Evolutionary conservation across 352 stramenopile species (phyloP), one percentile per base, ranked within the genome.

Genomic region (Globisporangium splendens): DNA sequence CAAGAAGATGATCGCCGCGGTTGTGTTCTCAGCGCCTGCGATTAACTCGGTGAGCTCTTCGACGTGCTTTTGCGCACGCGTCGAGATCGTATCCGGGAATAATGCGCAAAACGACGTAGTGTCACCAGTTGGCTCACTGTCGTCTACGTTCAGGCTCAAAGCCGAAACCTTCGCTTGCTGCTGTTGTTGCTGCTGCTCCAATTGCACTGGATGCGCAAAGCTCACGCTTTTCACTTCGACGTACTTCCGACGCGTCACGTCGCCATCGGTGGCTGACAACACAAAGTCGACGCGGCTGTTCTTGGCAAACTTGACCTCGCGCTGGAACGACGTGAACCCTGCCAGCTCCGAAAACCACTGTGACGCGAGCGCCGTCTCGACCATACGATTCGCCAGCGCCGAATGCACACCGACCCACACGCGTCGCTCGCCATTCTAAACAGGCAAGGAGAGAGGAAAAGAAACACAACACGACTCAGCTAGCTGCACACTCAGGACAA

Each of bases 171-270:
- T 35, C 28, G 28, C 28, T 35, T 35, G 28, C 28, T 35, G 28
- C 24, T 31, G 24, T 31, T 31, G 69, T 10, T 21, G 35, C 8
- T 18, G 18, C 42, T 41, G 20, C 13, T 65, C 66, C 8, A 42
- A 33, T 15, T 28, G 54, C 31, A 53, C 46, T 15, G 58, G 49
- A 39, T 71, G 20, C 31, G 75, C 73, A 10, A 94, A 68, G 48
- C 82, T 94, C 43, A 91, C 85, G 66, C 83, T 92, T 66, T 94
- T 94, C 31, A 94, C 85, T 66, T 94, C 85, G 21, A 92, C 74
- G 58, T 91, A 94, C 63, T 86, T 88, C 31, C 86, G 68, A 38
- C 79, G 75, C 17, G 54, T 22, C 24, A 79, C 46, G 14, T 54
- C 72, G 35, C 65, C 68, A 28, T 73, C 73, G 2, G 65, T 56